These are phyloP conservation scores for Veloporphyrellus conicus DNA, from an alignment of 1,284 basidiomycete species.

Conservation along the genomic window DNA sequence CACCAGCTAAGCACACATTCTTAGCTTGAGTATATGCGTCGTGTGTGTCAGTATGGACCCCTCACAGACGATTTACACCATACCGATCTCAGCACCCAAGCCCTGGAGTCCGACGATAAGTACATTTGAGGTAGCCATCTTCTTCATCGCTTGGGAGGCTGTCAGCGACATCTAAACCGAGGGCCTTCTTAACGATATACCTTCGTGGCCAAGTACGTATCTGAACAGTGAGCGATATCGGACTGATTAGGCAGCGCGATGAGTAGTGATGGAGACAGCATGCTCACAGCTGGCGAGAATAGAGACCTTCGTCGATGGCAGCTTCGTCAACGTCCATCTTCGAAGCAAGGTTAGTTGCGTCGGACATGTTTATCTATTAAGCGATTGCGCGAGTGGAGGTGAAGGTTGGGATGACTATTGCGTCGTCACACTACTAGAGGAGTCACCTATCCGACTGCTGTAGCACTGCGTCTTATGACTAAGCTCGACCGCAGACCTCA, in stretches of 20 bases:
- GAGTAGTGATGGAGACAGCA: conserved; percentile 9
- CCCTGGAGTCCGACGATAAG: conserved; percentile 92
- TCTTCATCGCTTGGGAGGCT: conserved; percentile 85
- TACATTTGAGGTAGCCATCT: conserved; percentile 96
- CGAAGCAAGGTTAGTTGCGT: conserved; percentile 43
- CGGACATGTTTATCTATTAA: conserved; percentile 44
- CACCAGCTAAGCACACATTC: conserved; percentile 92
- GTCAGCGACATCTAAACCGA: conserved; percentile 7
- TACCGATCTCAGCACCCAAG: conserved; percentile 94
- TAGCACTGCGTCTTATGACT: conserved; percentile 22
- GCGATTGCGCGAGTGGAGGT: conserved; percentile 2
- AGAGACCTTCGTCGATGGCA: conserved; percentile 86
- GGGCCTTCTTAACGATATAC: conserved; percentile 37
- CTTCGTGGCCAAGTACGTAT: conserved; percentile 95
- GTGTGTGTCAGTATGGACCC: conserved; percentile 8
- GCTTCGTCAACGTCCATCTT: conserved; percentile 83
- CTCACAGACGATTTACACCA: conserved; percentile 23
- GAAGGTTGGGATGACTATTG: conserved; percentile 4
- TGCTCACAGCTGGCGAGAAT: conserved; percentile 92
- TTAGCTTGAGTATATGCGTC: conserved; percentile 64
- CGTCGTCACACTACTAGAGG: too few species aligned
- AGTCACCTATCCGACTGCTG: too few species aligned
- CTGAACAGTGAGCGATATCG: conserved; percentile 43
- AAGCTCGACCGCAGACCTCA: conserved; percentile 17
- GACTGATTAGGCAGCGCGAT: conserved; percentile 14